phyloP scores from a whole-genome alignment of 306 rosid species.

The Sicyos baderoa region DNA sequence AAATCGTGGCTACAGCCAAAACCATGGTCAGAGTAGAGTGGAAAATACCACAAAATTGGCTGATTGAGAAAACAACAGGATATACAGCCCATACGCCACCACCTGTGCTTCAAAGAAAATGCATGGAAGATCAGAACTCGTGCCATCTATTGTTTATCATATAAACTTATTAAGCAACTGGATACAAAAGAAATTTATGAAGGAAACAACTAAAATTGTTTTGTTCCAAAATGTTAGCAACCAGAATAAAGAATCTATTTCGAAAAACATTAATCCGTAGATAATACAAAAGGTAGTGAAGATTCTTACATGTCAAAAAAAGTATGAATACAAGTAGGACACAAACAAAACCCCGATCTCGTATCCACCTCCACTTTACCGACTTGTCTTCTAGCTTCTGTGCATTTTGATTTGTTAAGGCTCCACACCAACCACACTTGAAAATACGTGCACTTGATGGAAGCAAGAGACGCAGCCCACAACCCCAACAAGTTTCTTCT shows the following conservation, averaged over 20 bases:
- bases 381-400: constrained; percentile 41
- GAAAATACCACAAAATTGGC: constrained; percentile 50
- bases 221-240: not conserved
- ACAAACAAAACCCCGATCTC: constrained; percentile 65
- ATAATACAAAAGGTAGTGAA: constrained; percentile 10
- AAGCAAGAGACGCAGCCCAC: constrained; percentile 69
- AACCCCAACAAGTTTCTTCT: constrained; percentile 89
- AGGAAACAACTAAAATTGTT: not conserved
- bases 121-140: constrained; percentile 3
- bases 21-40: constrained; percentile 46
- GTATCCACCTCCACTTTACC: constrained; percentile 52
- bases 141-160: not conserved
- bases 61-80: constrained; percentile 59
- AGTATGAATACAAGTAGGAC: constrained; percentile 57
- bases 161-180: constrained; percentile 2
- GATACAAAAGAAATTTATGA: not conserved
- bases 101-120: constrained; percentile 47
- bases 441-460: constrained; percentile 49
- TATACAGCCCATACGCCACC: constrained; percentile 82
- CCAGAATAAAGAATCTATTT: not conserved
- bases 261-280: not conserved
- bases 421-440: constrained; percentile 99
- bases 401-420: constrained; percentile 56
- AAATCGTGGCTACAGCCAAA: constrained; percentile 59
- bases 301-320: constrained; percentile 64